Conservation (phyloP, 2,329 filamentous ascomycete genomes). For the Neurospora sp. region DNA sequence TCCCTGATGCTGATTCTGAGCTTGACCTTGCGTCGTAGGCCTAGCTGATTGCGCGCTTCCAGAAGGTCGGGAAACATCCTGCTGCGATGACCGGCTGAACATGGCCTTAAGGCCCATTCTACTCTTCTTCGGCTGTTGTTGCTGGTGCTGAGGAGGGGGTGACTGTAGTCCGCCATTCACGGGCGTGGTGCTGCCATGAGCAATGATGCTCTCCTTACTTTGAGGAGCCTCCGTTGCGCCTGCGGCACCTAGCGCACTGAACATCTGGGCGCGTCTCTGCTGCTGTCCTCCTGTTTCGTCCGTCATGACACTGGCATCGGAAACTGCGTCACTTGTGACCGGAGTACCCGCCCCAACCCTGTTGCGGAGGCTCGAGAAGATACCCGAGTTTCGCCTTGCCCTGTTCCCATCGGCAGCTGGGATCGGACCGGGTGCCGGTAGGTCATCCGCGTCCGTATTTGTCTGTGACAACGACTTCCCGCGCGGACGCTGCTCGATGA, state of each 20-base stretch:
- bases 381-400: conserved; percentile 29
- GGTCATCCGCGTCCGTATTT: conserved; percentile 29
- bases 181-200: conserved; percentile 14
- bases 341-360: conserved; percentile 27
- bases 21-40: conserved; percentile 5
- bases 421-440: conserved; percentile 25
- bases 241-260: conserved; percentile 18
- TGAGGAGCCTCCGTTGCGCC: conserved; percentile 19
- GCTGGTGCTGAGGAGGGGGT: conserved; percentile 12
- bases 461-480: conserved; percentile 25
- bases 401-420: conserved; percentile 27
- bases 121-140: conserved; percentile 30
- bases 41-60: conserved; percentile 13
- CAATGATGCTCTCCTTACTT: conserved; percentile 21
- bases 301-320: conserved; percentile 30
- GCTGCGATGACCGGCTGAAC: conserved; percentile 19
- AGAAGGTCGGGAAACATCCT: conserved; percentile 12
- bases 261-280: conserved; percentile 30
- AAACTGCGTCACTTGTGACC: conserved; percentile 30
- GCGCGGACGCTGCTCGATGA: conserved; percentile 2
- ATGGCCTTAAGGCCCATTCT: conserved; percentile 32
- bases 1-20: not conserved
- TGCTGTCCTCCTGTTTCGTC: conserved; percentile 29
- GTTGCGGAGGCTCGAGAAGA: conserved; percentile 44
- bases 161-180: conserved; percentile 7